Conservation (phyloP, 441 rosid species). For the Populus hybrid region DNA sequence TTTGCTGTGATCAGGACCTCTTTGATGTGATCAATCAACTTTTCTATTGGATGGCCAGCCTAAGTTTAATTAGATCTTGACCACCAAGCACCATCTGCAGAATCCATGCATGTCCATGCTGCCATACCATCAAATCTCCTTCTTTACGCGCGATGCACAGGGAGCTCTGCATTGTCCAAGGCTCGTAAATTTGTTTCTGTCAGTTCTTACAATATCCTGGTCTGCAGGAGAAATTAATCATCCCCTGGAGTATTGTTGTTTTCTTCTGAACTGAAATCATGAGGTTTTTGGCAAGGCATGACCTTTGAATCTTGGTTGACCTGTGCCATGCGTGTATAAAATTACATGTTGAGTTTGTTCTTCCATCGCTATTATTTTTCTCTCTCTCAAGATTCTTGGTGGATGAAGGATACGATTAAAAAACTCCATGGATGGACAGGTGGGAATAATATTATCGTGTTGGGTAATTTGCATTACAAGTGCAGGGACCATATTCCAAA, state of each 20-base stretch:
- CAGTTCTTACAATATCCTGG: background rate
- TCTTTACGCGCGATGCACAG: too few relatives aligned
- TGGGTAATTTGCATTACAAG: slow-evolving; percentile 28
- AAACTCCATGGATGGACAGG: slow-evolving; percentile 23
- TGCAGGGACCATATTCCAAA: slow-evolving; percentile 28
- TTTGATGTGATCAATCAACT: slow-evolving; percentile 25
- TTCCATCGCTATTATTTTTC: background rate
- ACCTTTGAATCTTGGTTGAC: background rate
- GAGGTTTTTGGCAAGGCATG: background rate
- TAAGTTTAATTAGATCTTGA: slow-evolving; percentile 4
- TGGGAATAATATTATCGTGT: slow-evolving; percentile 21
- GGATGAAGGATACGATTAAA: slow-evolving; percentile 12
- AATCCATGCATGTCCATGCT: background rate
- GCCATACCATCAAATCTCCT: background rate
- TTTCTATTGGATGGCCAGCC: slow-evolving; percentile 22
- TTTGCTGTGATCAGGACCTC: slow-evolving; percentile 18
- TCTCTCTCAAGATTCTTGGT: slow-evolving; percentile 5
- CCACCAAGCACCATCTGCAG: slow-evolving; percentile 8
- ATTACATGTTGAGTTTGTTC: background rate
- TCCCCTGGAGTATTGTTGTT: background rate
- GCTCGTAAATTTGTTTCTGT: background rate
- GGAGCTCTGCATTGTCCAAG: too few relatives aligned
- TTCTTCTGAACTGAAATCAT: background rate
- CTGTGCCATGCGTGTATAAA: slow-evolving; percentile 1
- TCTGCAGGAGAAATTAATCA: background rate